Base-by-base conservation (phyloP, 208 protist species). In the Acanthamoeba triangularis region DNA sequence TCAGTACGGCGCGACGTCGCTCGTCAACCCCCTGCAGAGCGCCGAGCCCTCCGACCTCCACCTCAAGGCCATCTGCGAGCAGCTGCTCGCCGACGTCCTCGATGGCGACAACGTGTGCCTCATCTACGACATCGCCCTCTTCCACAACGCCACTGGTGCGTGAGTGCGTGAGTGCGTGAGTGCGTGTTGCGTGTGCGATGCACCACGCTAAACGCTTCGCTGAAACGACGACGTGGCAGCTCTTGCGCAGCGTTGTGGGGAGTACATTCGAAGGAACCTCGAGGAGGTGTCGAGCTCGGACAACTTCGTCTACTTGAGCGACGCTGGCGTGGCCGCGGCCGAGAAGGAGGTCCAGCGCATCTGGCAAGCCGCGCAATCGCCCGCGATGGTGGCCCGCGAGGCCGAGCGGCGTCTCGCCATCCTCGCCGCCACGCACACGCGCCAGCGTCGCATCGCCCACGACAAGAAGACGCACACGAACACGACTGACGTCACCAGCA, bases 11-110 rank as follows among this genome's bases (percentile, higher is more conserved):
- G 98, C 98, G 92, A 99, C 98, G 96, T 97, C 99, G 65, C 98
- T 99, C 49, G 97, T 99, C 25, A 99, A 99, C 80, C 98, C 99
- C 87, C 37, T 41, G 37, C 99, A 99, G 96, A 97, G 99, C n/a
- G 96, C 82, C n/a, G 98, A 98, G 6, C 96, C 99, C 52, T 97
- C 98, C 54, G 99, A 99, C 97, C 98, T 99, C 54, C 97, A 99
- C 25, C 99, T 99, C 97, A 99, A 99, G 96, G 98, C 99, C 54
- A 98, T 98, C 54, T 99, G 98, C 91, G 98, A 99, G 56, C 99
- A 99, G 97, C 98, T 96, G 37, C 95, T 99, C 69, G 99, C 98
- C 10, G 95, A 41, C 3, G 41, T 80, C 18, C 72, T 80, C 35
- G 72, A 80, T 14, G 41, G 41, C 72, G 72, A 80, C 72, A 80